Percentiles rank a stretch among this genome's conserved stretches.
Evolutionary conservation across 768 basidiomycete genomes (phyloP).

Genomic region (Tulasnella sp.): DNA sequence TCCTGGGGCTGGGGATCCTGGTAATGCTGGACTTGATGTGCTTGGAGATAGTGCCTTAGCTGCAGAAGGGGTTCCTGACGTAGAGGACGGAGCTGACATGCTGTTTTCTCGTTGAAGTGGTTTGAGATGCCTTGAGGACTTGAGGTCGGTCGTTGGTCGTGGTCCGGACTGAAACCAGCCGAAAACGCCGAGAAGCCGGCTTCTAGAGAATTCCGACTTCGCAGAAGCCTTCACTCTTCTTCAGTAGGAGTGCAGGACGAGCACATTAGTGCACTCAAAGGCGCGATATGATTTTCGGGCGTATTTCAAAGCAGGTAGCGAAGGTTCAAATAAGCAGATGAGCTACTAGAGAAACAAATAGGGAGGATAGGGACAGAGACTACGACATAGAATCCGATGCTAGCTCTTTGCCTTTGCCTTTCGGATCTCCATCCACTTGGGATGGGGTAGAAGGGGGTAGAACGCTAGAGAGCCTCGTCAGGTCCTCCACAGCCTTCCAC

Average conservation of each 20-base stretch:
- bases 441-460: slow-evolving; percentile 41
- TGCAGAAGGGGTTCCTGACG: not conserved
- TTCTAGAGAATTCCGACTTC: not conserved
- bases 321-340: slow-evolving; percentile 3
- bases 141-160: not conserved
- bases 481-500: slow-evolving; percentile 53
- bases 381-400: not conserved
- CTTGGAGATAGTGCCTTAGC: not conserved
- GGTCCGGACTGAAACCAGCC: not conserved
- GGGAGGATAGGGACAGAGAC: not conserved
- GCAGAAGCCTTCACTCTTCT: not conserved
- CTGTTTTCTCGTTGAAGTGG: not conserved
- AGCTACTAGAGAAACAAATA: not conserved
- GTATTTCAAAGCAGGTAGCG: not conserved
- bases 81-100: not conserved
- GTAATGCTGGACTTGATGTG: not conserved
- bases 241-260: not conserved
- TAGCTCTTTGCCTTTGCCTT: slow-evolving; percentile 1
- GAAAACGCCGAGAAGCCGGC: slow-evolving; percentile 1
- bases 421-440: not conserved
- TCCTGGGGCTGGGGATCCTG: not conserved
- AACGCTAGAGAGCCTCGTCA: slow-evolving; percentile 69
- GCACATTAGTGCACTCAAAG: not conserved
- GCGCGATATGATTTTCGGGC: not conserved
- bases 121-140: not conserved